These are phyloP conservation scores for Fusarium nodosum DNA, from an alignment of 2,329 filamentous ascomycete species.

Conservation along the genomic window DNA sequence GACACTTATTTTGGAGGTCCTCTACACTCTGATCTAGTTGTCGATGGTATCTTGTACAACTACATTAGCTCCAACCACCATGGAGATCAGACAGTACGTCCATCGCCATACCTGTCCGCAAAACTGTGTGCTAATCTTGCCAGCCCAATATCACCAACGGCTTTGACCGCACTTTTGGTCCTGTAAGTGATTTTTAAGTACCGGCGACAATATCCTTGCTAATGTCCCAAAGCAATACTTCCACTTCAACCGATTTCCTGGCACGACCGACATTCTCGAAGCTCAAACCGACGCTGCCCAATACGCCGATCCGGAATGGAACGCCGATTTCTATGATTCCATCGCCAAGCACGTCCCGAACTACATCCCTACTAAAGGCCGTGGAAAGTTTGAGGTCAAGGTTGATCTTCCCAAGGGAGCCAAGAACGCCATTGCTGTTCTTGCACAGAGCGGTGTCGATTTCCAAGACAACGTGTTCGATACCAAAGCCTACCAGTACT, in stretches of 20 bases:
- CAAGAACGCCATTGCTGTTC: constrained; percentile 66
- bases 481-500: constrained; percentile 71
- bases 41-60: constrained; percentile 76
- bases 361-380: constrained; percentile 66
- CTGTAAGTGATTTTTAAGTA: constrained; percentile 48
- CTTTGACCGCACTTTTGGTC: constrained; percentile 75
- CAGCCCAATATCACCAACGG: constrained; percentile 73
- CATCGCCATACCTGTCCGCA: accelerated
- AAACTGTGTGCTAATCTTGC: constrained; percentile 12
- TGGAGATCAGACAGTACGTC: constrained; percentile 64
- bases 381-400: constrained; percentile 65
- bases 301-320: constrained; percentile 67
- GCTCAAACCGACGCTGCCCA: constrained; percentile 68
- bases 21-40: constrained; percentile 71
- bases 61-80: constrained; percentile 74
- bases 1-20: constrained; percentile 74
- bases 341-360: constrained; percentile 72
- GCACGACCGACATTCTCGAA: constrained; percentile 60
- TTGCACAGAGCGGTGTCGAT: constrained; percentile 56
- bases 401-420: constrained; percentile 66
- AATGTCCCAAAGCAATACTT: constrained; percentile 63
- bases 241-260: constrained; percentile 70
- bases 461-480: constrained; percentile 63
- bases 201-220: background rate
- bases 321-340: constrained; percentile 72